Conservation (phyloP, 2,329 filamentous ascomycete species). For the Stagonosporopsis vannaccii region DNA sequence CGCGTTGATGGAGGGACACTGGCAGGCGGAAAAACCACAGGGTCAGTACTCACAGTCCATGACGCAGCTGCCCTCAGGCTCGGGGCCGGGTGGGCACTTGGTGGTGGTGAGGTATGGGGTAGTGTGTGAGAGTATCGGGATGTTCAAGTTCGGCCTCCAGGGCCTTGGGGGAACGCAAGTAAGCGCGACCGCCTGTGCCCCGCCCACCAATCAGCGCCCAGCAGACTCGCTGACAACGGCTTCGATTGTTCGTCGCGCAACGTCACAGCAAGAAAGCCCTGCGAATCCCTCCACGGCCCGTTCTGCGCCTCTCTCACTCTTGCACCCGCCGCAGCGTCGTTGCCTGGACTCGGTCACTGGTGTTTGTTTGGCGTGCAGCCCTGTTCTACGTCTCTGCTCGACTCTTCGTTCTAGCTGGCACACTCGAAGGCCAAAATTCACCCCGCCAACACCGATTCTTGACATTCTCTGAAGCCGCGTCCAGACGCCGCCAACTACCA, state of each 20-base stretch:
- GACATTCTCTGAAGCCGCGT: constrained; percentile 17
- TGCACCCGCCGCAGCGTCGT: constrained; percentile 13
- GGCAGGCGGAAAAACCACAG: constrained; percentile 41
- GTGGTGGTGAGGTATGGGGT: constrained; percentile 41
- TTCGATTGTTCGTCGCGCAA: constrained; percentile 25
- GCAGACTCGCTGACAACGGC: constrained; percentile 24
- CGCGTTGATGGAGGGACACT: constrained; percentile 20
- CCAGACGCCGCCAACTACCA: constrained; percentile 24
- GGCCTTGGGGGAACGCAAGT: constrained; percentile 17
- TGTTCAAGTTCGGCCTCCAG: constrained; percentile 26
- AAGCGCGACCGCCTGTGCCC: constrained; percentile 18
- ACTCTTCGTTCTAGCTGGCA: constrained; percentile 15
- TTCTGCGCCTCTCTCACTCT: constrained; percentile 16
- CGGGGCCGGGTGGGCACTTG: constrained; percentile 33
- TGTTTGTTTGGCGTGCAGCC: constrained; percentile 14
- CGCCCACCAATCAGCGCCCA: constrained; percentile 28
- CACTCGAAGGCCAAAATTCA: constrained; percentile 29
- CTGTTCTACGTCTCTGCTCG: background rate
- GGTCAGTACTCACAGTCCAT: constrained; percentile 66
- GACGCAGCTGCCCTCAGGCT: constrained; percentile 57
- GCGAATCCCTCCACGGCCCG: constrained; percentile 17
- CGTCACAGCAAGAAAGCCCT: constrained; percentile 24
- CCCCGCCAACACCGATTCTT: constrained; percentile 25
- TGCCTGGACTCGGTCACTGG: constrained; percentile 1
- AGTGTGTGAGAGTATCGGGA: constrained; percentile 29